Conservation (phyloP, 345 rosid genomes). For the Moricandia moricandioides region DNA sequence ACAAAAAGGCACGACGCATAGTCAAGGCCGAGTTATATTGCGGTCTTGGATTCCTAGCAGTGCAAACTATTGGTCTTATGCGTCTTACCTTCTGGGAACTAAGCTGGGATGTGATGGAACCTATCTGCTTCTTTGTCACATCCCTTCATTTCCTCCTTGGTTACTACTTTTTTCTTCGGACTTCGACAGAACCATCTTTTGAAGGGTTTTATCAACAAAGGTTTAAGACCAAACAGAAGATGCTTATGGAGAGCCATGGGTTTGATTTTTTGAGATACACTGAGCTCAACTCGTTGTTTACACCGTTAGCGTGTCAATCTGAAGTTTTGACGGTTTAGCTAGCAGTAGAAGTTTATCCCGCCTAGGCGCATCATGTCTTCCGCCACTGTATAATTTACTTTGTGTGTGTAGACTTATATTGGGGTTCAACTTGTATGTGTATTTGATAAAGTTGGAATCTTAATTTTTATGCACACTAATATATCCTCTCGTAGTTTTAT, state of each 20-base stretch:
- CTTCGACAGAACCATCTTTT: conserved; percentile 76
- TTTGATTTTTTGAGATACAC: conserved; percentile 51
- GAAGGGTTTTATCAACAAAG: conserved; percentile 67
- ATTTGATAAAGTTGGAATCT: conserved; percentile 21
- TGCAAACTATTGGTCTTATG: conserved; percentile 73
- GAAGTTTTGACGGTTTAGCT: neutral
- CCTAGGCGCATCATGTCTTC: neutral
- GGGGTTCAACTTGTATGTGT: conserved; percentile 8
- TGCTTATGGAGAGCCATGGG: conserved; percentile 46
- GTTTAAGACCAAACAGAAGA: conserved; percentile 55
- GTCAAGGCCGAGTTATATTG: conserved; percentile 67
- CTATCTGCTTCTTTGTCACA: conserved; percentile 80
- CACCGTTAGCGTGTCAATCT: conserved; percentile 15
- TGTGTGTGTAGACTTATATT: neutral
- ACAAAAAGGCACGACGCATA: conserved; percentile 43
- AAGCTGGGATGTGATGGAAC: conserved; percentile 96
- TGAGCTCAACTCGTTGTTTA: conserved; percentile 45
- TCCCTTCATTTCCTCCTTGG: conserved; percentile 56
- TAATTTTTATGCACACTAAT: neutral
- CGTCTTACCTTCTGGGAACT: conserved; percentile 96
- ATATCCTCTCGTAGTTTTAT: neutral
- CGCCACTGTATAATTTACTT: neutral
- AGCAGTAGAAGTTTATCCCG: neutral
- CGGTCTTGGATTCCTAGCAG: conserved; percentile 54
- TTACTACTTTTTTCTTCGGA: conserved; percentile 67